Evolutionary conservation across 176 grass and related monocot genomes (phyloP).

Genomic region (Cenchrus purpureus): DNA sequence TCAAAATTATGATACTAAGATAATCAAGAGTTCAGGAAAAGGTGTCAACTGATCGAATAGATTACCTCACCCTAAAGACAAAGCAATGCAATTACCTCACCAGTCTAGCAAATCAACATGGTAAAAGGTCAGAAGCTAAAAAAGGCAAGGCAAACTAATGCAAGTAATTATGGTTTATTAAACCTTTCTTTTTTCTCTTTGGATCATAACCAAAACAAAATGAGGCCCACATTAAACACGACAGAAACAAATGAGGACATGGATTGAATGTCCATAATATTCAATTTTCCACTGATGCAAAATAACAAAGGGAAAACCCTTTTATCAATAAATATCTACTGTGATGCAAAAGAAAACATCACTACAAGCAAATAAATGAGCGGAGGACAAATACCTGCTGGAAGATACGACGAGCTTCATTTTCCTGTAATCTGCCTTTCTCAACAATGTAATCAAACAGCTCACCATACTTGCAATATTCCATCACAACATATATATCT

Average conservation of each 20-base stretch:
- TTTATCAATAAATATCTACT: neutral
- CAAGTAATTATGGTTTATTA: neutral
- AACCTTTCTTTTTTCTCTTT: no score
- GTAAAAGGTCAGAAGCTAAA: conserved; percentile 1
- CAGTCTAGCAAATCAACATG: conserved; percentile 12
- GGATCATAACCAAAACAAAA: neutral
- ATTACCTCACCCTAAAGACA: neutral
- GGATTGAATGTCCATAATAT: conserved; percentile 8
- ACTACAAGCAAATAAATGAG: conserved; percentile 11
- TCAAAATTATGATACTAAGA: conserved; percentile 12
- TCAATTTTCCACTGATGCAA: conserved; percentile 15
- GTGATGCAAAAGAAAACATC: neutral
- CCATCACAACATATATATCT: conserved; percentile 93
- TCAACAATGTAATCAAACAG: conserved; percentile 95
- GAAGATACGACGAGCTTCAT: conserved; percentile 88
- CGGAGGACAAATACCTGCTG: conserved; percentile 63
- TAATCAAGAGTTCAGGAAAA: conserved; percentile 1
- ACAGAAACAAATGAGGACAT: neutral
- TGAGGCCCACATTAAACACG: neutral
- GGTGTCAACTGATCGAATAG: neutral
- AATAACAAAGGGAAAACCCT: conserved; percentile 12
- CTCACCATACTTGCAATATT: conserved; percentile 91
- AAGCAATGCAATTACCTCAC: conserved; percentile 22
- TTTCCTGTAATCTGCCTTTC: conserved; percentile 84
- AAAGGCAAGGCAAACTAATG: neutral